Evolutionary conservation across 495 filamentous ascomycete genomes (phyloP).

Genomic region (Penicillium paxilli): DNA sequence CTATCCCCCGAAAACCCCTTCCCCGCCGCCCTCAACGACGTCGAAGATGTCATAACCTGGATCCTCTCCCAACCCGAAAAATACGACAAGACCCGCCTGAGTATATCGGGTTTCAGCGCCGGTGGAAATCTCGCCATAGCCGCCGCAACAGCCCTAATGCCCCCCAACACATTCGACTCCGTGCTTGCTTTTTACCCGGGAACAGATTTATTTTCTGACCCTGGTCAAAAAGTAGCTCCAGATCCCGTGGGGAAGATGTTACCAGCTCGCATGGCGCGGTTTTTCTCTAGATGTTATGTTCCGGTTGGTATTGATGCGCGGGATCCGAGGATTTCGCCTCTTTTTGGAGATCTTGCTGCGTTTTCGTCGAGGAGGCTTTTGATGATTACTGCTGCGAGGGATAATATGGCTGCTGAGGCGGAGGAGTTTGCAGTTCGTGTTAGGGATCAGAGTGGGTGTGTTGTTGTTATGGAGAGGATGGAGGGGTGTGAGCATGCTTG

Average conservation of each 20-base stretch:
- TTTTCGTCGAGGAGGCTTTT: neutral
- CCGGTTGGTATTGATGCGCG: neutral
- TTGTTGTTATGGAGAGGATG: neutral
- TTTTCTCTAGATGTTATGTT: neutral
- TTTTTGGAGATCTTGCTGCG: neutral
- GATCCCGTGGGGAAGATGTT: neutral
- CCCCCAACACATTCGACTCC: neutral
- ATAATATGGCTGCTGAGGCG: neutral
- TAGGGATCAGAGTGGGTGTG: neutral
- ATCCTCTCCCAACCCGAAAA: neutral
- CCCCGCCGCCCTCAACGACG: neutral
- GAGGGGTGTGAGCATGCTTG: neutral
- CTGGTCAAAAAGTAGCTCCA: neutral
- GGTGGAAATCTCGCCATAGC: slow-evolving; percentile 1
- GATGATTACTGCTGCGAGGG: neutral
- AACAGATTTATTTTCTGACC: neutral
- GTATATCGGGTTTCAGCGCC: slow-evolving; percentile 2
- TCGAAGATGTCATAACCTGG: neutral
- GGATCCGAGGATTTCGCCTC: neutral
- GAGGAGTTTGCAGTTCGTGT: neutral
- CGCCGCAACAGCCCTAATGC: neutral
- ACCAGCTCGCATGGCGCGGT: neutral
- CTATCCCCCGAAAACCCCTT: neutral
- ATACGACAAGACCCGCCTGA: neutral
- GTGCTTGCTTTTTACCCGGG: neutral